phyloP scores from a whole-genome alignment of 2,329 filamentous ascomycete genomes.

The Rachicladosporium sp. region DNA sequence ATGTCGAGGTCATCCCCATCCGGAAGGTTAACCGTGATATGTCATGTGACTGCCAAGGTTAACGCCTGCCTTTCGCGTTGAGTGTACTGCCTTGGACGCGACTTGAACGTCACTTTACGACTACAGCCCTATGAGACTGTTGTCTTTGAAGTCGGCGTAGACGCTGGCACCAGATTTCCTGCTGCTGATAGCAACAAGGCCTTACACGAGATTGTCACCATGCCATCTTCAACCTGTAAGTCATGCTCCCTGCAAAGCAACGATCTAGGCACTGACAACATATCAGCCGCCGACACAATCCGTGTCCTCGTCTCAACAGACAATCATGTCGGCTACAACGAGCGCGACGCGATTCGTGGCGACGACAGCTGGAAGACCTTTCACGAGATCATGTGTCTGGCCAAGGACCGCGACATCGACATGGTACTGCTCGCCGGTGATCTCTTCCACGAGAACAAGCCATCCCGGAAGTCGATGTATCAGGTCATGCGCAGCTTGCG shows the following conservation, averaged over 20 bases:
- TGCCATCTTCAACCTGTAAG: conserved; percentile 1
- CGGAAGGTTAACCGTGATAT: no score
- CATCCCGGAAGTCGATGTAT: conserved; percentile 88
- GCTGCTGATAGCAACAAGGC: no score
- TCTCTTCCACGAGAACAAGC: conserved; percentile 96
- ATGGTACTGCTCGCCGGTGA: conserved; percentile 95
- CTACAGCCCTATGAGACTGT: no score
- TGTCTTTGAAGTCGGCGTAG: no score
- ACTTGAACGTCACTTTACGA: no score
- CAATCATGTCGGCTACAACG: conserved; percentile 94
- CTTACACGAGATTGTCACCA: not conserved
- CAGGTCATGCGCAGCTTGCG: conserved; percentile 92
- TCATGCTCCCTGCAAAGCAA: not conserved
- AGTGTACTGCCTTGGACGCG: no score
- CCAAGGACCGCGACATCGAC: conserved; percentile 80
- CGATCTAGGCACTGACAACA: not conserved
- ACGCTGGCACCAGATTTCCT: no score
- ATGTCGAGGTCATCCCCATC: no score
- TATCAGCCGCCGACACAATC: conserved; percentile 55
- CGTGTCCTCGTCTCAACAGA: conserved; percentile 89
- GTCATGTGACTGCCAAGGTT: no score
- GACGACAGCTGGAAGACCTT: conserved; percentile 96
- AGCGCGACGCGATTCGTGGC: conserved; percentile 84
- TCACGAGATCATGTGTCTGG: conserved; percentile 86
- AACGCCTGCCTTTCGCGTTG: no score